phyloP scores from a whole-genome alignment of 345 rosid genomes.

The Turritis glabra region DNA sequence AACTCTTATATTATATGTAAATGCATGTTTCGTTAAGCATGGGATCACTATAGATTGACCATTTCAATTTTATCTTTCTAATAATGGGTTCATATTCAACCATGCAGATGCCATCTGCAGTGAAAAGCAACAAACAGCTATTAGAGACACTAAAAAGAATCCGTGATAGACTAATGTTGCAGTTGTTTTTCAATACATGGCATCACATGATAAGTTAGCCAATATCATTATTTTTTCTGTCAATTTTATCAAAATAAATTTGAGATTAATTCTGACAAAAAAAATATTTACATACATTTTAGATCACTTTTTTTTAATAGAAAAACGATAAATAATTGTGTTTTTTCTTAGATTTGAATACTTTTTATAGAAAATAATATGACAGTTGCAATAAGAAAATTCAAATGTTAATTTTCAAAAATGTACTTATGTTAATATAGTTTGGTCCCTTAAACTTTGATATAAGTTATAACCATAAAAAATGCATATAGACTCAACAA shows the following conservation, averaged over 20 bases:
- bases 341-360: background rate
- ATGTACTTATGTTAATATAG: background rate
- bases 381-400: background rate
- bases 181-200: background rate
- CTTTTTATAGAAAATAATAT: background rate
- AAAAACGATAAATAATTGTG: background rate
- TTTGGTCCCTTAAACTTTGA: background rate
- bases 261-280: background rate
- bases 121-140: background rate
- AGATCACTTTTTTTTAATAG: background rate
- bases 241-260: background rate
- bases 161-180: background rate
- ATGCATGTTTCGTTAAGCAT: constrained; percentile 18
- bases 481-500: background rate
- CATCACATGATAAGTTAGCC: background rate
- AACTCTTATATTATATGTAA: background rate
- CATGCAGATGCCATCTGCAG: background rate
- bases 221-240: background rate
- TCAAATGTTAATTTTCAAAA: background rate
- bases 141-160: background rate
- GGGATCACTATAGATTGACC: constrained; percentile 26
- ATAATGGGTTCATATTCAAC: constrained; percentile 3
- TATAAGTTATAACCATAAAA: background rate
- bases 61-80: constrained; percentile 13
- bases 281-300: too few species aligned